These are phyloP conservation scores for Ustilago tritici DNA, from an alignment of 1,284 basidiomycete species.

Conservation along the genomic window DNA sequence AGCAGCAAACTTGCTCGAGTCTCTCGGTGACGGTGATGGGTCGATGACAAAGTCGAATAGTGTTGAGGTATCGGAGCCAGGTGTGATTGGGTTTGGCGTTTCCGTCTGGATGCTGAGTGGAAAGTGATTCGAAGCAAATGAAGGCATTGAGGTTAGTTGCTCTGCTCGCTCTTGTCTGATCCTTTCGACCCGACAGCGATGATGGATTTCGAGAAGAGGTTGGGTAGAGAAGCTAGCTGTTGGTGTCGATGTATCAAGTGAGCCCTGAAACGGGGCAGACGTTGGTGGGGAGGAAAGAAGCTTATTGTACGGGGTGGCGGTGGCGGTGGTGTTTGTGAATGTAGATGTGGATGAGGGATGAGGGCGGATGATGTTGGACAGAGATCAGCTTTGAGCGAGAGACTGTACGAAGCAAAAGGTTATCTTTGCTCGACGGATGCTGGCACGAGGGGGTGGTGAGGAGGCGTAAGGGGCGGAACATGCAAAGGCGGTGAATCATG, in stretches of 20 bases:
- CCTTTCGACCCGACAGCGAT: conserved; percentile 16
- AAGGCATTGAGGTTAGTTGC: conserved; percentile 34
- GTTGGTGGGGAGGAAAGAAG: neutral
- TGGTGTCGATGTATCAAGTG: neutral
- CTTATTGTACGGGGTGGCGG: neutral
- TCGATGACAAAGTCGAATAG: conserved; percentile 40
- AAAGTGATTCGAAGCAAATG: conserved; percentile 22
- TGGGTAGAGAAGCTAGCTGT: neutral
- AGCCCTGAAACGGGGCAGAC: neutral
- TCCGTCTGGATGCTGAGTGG: conserved; percentile 13
- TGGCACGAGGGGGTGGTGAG: neutral
- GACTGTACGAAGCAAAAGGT: too few species aligned
- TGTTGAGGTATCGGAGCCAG: conserved; percentile 43
- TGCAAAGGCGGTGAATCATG: conserved; percentile 12
- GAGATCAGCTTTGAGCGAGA: too few species aligned
- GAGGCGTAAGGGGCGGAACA: neutral
- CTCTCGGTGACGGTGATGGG: conserved; percentile 6
- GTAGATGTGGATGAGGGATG: too few species aligned
- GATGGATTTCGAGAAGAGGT: neutral
- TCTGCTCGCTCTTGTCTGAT: conserved; percentile 13
- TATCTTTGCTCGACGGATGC: neutral
- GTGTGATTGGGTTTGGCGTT: conserved; percentile 32
- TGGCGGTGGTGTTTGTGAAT: too few species aligned
- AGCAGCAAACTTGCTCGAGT: conserved; percentile 9
- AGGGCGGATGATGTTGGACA: too few species aligned